Base-by-base conservation (phyloP, 805 yeast genomes). In the Saccharomycopsis schoenii region DNA sequence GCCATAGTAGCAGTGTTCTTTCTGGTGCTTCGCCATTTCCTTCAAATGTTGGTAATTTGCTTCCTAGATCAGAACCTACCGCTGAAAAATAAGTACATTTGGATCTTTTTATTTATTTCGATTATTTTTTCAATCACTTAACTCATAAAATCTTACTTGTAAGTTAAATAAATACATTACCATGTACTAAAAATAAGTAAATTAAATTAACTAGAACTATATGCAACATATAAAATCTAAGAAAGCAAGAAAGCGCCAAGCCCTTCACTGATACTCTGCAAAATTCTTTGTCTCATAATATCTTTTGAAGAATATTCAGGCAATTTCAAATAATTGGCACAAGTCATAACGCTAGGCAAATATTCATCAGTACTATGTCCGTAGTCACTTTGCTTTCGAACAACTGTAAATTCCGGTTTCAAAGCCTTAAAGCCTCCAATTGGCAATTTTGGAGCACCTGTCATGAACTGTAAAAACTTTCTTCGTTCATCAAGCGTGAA, bases 321-420 rank as follows among this genome's bases (percentile, higher is more conserved):
- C 21, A 94, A 74, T 71, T 93, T 93, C 66, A 93, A 77, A 69
- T 93, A 94, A 70, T 93, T 93, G 2, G 96, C 97, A 76, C 99
- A 93, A 0, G 99, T 93, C 99, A 93, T 93, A 2, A 94, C 99
- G 73, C 97, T 89, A 1, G 99, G 98, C 61, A 94, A 76, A 68
- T 86, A 91, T 63, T 85, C 90, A 71, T 93, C 96, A 4, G 88
- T 80, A 12, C 74, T 72, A 29, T 81, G 70, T 10, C 61, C 62
- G 56, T 80, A 84, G 58, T 93, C 98, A n/a, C 86, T 80, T 61
- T 80, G 84, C 69, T 89, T 91, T 63, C 89, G 74, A 1, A 94
- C 98, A 41, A 94, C 91, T 0, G 98, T 93, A 56, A 93, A 79
- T 59, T 81, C 86, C 0, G 99, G 99, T 55, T 80, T 79, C 60